These are phyloP conservation scores for Hortaea sp. DNA, from an alignment of 2,329 filamentous ascomycete species.

Conservation along the genomic window DNA sequence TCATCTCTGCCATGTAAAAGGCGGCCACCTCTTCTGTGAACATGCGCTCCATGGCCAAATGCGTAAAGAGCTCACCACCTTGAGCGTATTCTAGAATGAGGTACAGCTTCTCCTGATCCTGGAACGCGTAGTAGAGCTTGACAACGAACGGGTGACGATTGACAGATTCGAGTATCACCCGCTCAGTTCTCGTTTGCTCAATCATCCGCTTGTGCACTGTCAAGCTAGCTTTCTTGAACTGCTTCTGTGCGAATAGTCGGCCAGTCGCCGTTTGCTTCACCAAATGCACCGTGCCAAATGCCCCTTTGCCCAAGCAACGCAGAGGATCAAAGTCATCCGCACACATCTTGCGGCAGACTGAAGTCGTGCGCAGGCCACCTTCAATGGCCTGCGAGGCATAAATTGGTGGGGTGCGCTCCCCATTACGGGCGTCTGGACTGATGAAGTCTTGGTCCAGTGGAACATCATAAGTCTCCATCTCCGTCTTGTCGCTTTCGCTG, in stretches of 20 bases:
- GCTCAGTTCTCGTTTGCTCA: slow-evolving; percentile 95
- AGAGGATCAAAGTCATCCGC: slow-evolving; percentile 83
- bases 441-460: slow-evolving; percentile 76
- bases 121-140: slow-evolving; percentile 96
- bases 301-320: slow-evolving; percentile 88
- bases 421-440: slow-evolving; percentile 45
- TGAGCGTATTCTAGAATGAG: slow-evolving; percentile 95
- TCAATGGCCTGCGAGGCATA: slow-evolving; percentile 35
- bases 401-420: slow-evolving; percentile 20
- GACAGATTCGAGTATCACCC: slow-evolving; percentile 87
- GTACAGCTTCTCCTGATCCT: slow-evolving; percentile 95
- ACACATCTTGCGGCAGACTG: slow-evolving; percentile 68
- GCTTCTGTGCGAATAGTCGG: slow-evolving; percentile 90
- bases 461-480: slow-evolving; percentile 76
- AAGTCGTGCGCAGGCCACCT: slow-evolving; percentile 44
- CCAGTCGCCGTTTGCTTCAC: slow-evolving; percentile 85
- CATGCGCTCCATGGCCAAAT: slow-evolving; percentile 88
- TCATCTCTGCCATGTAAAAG: slow-evolving; percentile 98
- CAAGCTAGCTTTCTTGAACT: slow-evolving; percentile 93
- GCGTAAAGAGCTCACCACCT: slow-evolving; percentile 93
- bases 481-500: slow-evolving; percentile 59
- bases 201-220: slow-evolving; percentile 92
- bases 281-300: slow-evolving; percentile 87
- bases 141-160: slow-evolving; percentile 96
- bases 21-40: slow-evolving; percentile 80